phyloP scores from a whole-genome alignment of 805 yeast species.

The Monosporozyma servazzii region DNA sequence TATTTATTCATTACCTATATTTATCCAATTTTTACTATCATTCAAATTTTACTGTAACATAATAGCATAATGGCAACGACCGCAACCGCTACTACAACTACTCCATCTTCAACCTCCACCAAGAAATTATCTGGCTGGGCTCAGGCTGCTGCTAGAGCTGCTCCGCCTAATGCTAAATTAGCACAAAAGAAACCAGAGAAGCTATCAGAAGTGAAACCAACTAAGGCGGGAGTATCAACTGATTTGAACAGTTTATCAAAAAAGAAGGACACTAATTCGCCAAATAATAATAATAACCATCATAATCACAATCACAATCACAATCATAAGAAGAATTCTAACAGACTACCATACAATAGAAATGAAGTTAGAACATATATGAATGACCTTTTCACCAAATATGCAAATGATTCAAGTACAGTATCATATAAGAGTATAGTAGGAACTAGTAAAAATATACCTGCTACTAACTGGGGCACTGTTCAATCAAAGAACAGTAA shows the following conservation, averaged over 20 bases:
- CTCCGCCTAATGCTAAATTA: constrained; percentile 10
- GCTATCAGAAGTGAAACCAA: background rate
- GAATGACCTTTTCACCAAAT: constrained; percentile 10
- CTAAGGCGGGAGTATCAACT: background rate
- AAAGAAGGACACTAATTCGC: background rate
- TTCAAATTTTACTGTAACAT: background rate
- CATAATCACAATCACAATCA: constrained; percentile 1
- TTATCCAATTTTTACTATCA: background rate
- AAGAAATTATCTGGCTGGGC: constrained; percentile 27
- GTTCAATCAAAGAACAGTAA: constrained; percentile 21
- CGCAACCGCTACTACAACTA: constrained; percentile 5
- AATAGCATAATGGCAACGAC: constrained; percentile 1
- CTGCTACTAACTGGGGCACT: constrained; percentile 23
- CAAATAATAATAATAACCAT: background rate
- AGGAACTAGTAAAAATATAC: constrained; percentile 3
- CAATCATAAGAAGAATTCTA: constrained; percentile 2
- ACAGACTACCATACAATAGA: constrained; percentile 19
- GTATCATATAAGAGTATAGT: constrained; percentile 8
- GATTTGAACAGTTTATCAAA: background rate
- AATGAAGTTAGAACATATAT: constrained; percentile 20
- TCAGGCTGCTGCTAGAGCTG: constrained; percentile 25
- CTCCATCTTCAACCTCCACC: constrained; percentile 6
- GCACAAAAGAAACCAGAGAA: constrained; percentile 3
- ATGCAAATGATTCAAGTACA: constrained; percentile 5
- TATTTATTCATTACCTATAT: background rate